Percentiles rank a stretch among this genome's conserved stretches.
These are phyloP conservation scores for Lichtheimia hyalospora DNA, from an alignment of 371 early-diverging fungal genomes.

Conservation along the genomic window DNA sequence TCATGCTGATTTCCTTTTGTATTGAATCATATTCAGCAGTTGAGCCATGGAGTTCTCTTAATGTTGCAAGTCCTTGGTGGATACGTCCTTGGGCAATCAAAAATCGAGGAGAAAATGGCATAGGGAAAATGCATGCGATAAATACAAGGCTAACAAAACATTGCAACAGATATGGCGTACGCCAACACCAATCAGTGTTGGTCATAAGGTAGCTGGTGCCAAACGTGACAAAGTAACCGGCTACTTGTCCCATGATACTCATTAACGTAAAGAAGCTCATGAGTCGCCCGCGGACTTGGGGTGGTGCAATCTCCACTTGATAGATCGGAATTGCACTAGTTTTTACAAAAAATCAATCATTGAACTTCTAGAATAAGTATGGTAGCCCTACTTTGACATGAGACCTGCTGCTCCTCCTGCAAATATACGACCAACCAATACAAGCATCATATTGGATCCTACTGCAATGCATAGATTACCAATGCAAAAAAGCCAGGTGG, in stretches of 20 bases:
- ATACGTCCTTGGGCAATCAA: too few species aligned
- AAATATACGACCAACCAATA: too few species aligned
- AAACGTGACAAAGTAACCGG: conserved; percentile 47
- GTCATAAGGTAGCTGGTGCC: conserved; percentile 34
- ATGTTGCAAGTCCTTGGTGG: too few species aligned
- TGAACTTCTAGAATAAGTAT: background rate
- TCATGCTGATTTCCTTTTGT: too few species aligned
- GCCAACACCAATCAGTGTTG: conserved; percentile 34
- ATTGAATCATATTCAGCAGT: too few species aligned
- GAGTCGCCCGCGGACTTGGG: conserved; percentile 40
- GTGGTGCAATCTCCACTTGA: conserved; percentile 44
- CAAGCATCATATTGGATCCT: conserved; percentile 29
- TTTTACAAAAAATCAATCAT: background rate
- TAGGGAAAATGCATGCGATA: conserved; percentile 6
- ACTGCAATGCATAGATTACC: conserved; percentile 43
- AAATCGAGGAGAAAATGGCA: too few species aligned
- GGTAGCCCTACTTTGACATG: conserved; percentile 17
- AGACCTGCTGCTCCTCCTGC: conserved; percentile 24
- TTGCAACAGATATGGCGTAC: conserved; percentile 34
- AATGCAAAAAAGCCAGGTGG: conserved; percentile 30
- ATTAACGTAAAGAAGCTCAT: conserved; percentile 39
- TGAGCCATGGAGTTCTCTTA: too few species aligned
- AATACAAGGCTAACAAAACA: conserved; percentile 21
- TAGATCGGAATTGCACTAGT: conserved; percentile 13
- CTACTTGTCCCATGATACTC: conserved; percentile 33